Conservation (phyloP, 768 basidiomycete species). For the Suillus cothurnatus region DNA sequence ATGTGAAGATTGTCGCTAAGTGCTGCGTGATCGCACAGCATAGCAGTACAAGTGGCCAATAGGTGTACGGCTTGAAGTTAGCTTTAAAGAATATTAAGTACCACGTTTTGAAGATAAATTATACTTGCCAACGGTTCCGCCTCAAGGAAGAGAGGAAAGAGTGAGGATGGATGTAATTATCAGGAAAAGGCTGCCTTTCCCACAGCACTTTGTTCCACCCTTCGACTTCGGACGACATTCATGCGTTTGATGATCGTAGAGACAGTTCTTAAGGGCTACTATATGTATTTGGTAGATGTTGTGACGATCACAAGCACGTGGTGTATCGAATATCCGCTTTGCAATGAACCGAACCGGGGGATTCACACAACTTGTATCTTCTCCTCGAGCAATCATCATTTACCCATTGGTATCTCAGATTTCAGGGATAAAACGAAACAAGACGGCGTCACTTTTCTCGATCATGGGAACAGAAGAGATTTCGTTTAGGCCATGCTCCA, state of each 20-base stretch:
- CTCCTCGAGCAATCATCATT: constrained; percentile 9
- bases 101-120: constrained; percentile 7
- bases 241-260: constrained; percentile 13
- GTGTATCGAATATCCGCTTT: constrained; percentile 1
- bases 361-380: constrained; percentile 7
- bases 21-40: constrained; percentile 85
- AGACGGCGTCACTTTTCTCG: constrained; percentile 22
- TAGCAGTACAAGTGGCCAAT: constrained; percentile 68
- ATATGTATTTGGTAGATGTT: constrained; percentile 6
- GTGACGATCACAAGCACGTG: constrained; percentile 18
- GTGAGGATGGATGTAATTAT: constrained; percentile 79
- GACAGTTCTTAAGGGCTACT: background rate
- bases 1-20: constrained; percentile 76
- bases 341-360: constrained; percentile 6
- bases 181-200: constrained; percentile 73
- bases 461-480: constrained; percentile 27
- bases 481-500: constrained; percentile 20
- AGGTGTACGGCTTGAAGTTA: constrained; percentile 79
- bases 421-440: constrained; percentile 11
- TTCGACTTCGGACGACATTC: constrained; percentile 27
- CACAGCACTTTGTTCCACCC: constrained; percentile 80
- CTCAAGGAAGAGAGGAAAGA: constrained; percentile 79
- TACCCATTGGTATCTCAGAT: constrained; percentile 12
- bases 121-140: constrained; percentile 65
- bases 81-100: constrained; percentile 44